A percentile compares a stretch with the other conserved stretches of the same genome.
These are phyloP conservation scores for Batrachochytrium dendrobatidis DNA, from an alignment of 371 early-diverging fungal species.

Conservation along the genomic window DNA sequence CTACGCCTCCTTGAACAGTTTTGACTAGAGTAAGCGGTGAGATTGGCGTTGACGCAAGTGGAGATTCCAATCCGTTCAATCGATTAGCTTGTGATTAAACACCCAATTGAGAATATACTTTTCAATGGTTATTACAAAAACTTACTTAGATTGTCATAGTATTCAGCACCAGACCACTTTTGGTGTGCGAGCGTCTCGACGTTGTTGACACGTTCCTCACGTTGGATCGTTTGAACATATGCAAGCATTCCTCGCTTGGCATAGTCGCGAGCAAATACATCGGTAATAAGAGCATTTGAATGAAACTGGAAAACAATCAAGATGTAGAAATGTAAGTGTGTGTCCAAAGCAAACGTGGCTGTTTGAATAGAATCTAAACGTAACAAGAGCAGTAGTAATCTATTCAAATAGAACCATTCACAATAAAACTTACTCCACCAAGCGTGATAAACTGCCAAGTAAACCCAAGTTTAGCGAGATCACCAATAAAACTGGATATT, in stretches of 20 bases:
- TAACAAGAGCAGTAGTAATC: too few species aligned
- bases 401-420: background rate
- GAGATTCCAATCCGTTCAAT: too few species aligned
- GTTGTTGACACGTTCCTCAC: constrained; percentile 81
- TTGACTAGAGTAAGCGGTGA: constrained; percentile 44
- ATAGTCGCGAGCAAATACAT: constrained; percentile 86
- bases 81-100: background rate
- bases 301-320: constrained; percentile 56
- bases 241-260: constrained; percentile 90
- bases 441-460: constrained; percentile 98
- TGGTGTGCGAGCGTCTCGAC: constrained; percentile 95
- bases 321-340: too few species aligned
- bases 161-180: constrained; percentile 97
- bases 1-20: constrained; percentile 87
- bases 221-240: constrained; percentile 89
- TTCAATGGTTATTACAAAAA: too few species aligned
- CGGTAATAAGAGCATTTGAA: constrained; percentile 73
- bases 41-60: background rate
- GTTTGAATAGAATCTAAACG: too few species aligned
- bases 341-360: too few species aligned
- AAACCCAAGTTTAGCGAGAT: constrained; percentile 89
- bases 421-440: constrained; percentile 56
- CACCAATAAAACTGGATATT: constrained; percentile 72
- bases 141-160: constrained; percentile 76
- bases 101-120: too few species aligned